phyloP scores from a whole-genome alignment of 345 rosid species.

The Luvunga scandens region DNA sequence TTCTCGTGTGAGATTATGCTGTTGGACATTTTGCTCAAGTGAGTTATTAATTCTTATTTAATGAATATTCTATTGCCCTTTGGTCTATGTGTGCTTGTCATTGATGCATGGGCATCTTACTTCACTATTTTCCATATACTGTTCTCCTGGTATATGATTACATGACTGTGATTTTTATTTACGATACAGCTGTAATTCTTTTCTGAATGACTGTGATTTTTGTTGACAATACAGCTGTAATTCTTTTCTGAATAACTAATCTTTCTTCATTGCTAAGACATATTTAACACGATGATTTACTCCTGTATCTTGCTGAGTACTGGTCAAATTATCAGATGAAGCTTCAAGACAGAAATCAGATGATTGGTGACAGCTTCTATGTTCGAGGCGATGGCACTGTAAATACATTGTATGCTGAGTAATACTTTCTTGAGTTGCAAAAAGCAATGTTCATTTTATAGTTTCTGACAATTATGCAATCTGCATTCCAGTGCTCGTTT shows the following conservation, averaged over 20 bases:
- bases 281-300: not conserved
- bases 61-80: not conserved
- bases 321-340: constrained; percentile 23
- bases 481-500: constrained; percentile 32
- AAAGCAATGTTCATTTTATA: not conserved
- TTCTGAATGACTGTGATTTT: not conserved
- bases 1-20: constrained; percentile 55
- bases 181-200: not conserved
- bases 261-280: not conserved
- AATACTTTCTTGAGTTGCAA: not conserved
- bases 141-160: not conserved
- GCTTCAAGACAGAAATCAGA: constrained; percentile 41
- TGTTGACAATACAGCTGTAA: not conserved
- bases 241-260: not conserved
- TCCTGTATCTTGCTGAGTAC: constrained; percentile 7
- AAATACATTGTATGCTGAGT: constrained; percentile 22
- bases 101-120: not conserved
- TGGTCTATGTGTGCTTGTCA: not conserved
- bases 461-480: not conserved
- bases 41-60: constrained; percentile 6
- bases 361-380: constrained; percentile 47
- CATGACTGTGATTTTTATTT: too few species aligned
- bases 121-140: not conserved
- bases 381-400: constrained; percentile 64
- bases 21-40: constrained; percentile 59